A percentile compares a stretch with the other conserved stretches of the same genome.
Conservation (phyloP, 345 rosid species). For the Aurinia saxatilis region DNA sequence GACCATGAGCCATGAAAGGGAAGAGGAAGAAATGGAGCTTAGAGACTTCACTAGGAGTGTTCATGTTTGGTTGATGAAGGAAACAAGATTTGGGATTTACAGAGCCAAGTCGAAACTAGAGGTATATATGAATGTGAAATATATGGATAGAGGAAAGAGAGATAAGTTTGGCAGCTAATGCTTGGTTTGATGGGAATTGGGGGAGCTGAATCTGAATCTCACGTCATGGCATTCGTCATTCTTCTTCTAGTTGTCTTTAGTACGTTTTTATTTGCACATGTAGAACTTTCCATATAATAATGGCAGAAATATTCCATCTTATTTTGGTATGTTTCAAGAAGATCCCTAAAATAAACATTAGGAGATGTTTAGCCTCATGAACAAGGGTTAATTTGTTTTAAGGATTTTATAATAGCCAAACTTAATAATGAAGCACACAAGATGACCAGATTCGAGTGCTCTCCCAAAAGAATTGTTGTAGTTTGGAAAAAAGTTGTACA, state of each 20-base stretch:
- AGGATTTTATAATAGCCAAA: no score
- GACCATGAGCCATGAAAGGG: conserved; percentile 56
- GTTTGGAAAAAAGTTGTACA: no score
- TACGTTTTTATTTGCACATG: background rate
- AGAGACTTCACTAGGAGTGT: background rate
- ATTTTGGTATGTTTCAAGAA: no score
- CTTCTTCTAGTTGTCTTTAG: background rate
- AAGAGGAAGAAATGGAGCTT: conserved; percentile 36
- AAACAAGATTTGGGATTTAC: conserved; percentile 5
- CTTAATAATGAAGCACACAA: no score
- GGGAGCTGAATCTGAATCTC: background rate
- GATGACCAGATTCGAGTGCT: no score
- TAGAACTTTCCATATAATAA: no score
- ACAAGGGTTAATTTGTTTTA: no score
- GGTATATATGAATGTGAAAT: no score
- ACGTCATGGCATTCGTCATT: background rate
- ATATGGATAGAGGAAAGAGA: background rate
- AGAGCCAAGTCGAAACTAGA: background rate
- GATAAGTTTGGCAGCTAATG: background rate
- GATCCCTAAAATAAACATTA: no score
- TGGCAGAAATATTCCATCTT: no score
- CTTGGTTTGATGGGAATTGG: background rate
- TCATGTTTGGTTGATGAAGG: conserved; percentile 22
- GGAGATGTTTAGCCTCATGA: no score
- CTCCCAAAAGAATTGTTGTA: no score